Evolutionary conservation across 345 rosid species (phyloP).

Genomic region (Salix viminalis): DNA sequence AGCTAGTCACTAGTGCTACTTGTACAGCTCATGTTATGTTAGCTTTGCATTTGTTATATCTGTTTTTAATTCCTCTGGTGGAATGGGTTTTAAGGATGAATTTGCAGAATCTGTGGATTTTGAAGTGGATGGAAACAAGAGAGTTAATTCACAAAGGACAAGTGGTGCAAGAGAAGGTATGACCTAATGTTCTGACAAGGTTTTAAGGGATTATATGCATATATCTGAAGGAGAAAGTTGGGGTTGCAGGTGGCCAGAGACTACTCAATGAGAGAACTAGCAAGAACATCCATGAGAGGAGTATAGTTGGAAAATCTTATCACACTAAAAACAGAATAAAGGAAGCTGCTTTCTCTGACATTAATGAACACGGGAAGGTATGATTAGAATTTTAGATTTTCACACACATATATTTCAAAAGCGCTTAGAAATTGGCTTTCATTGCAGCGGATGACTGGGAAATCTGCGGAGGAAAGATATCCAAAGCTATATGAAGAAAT

Average conservation of each 20-base stretch:
- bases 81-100: slow-evolving; percentile 51
- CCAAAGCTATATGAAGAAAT: slow-evolving; percentile 62
- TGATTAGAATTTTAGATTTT: slow-evolving; percentile 10
- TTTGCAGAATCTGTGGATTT: slow-evolving; percentile 68
- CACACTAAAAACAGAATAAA: slow-evolving; percentile 17
- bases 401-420: background rate
- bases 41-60: too few relatives aligned
- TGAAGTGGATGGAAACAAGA: slow-evolving; percentile 37
- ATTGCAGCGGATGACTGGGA: slow-evolving; percentile 41
- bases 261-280: slow-evolving; percentile 21
- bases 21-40: too few relatives aligned
- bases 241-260: slow-evolving; percentile 42
- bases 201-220: background rate
- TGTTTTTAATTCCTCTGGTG: background rate
- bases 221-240: slow-evolving; percentile 13
- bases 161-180: slow-evolving; percentile 40
- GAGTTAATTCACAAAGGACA: slow-evolving; percentile 40
- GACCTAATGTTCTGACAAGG: background rate
- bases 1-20: too few relatives aligned
- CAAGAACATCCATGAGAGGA: slow-evolving; percentile 16
- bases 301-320: slow-evolving; percentile 13
- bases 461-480: slow-evolving; percentile 43
- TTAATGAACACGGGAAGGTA: slow-evolving; percentile 50
- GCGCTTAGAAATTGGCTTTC: slow-evolving; percentile 13
- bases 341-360: slow-evolving; percentile 34